Evolutionary conservation across 441 rosid genomes (phyloP).

Genomic region (Theobroma grandiflorum): DNA sequence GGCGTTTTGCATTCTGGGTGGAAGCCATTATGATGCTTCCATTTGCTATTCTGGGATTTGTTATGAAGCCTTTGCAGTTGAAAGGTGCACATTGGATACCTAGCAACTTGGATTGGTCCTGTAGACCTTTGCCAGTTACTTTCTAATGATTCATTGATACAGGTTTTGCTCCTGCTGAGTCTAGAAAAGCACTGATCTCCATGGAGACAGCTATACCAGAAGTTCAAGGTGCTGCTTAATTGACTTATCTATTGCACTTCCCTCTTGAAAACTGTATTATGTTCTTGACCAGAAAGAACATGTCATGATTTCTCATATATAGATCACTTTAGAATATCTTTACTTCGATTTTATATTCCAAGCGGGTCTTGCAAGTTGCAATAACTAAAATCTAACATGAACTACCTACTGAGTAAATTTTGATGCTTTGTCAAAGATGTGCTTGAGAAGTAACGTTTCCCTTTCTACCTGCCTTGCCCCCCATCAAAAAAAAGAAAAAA

Average conservation of each 20-base stretch:
- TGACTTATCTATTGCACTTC: constrained; percentile 4
- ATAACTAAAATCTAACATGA: background rate
- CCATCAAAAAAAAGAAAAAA: background rate
- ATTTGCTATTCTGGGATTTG: constrained; percentile 79
- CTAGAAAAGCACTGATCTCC: constrained; percentile 45
- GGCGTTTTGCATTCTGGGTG: constrained; percentile 95
- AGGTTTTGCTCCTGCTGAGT: constrained; percentile 77
- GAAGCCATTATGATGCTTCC: constrained; percentile 97
- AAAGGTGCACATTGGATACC: constrained; percentile 54
- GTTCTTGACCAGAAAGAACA: constrained; percentile 17
- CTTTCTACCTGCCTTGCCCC: background rate
- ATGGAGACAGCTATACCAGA: constrained; percentile 47
- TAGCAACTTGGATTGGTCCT: constrained; percentile 5
- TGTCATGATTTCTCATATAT: background rate
- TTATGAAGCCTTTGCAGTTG: constrained; percentile 86
- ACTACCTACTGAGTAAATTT: background rate
- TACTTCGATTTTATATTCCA: background rate
- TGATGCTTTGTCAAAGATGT: background rate
- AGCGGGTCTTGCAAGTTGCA: background rate
- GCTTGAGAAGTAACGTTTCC: constrained; percentile 6
- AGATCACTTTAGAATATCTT: background rate
- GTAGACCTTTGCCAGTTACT: constrained; percentile 22
- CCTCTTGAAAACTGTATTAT: background rate
- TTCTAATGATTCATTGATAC: constrained; percentile 38
- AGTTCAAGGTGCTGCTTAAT: constrained; percentile 52